Base-by-base conservation (phyloP, 331 rosid genomes). In the Acacia concinna region DNA sequence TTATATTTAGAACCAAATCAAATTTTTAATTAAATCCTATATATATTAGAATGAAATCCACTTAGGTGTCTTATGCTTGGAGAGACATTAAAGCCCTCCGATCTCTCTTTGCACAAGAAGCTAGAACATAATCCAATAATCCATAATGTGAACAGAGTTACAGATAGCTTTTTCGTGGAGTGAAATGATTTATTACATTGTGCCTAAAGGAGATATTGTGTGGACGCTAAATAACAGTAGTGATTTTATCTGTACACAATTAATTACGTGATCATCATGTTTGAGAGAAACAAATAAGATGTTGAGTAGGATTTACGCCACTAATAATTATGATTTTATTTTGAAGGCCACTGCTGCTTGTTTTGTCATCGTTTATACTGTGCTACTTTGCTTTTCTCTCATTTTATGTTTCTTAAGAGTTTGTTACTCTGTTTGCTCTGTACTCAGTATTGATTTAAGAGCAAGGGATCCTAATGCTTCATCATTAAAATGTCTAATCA, bases 261-360 rank as follows among this genome's bases (percentile, higher is more conserved):
- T 13, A 49, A 0, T 18, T 15, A 49, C 20, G 15, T 13, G 52
- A 15, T 46, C 41, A 46, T 46, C 52, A 3, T 46, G 52, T 15
- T 15, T 46, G 18, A n/a, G n/a, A 14, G 20, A 13, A 44, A 44
- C 54, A 15, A 2, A 47, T 15, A 15, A 17, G 9, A 49, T 4
- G 8, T 60, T 70, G 78, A 47, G 74, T 64, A 46, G 69, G 71
- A 76, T 38, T 60, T 63, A 76, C 41, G 70, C 74, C 30, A 63
- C 44, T 70, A 32, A 38, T 70, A 32, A 38, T 34, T 20, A 3
- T 18, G 47, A 66, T 66, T 38, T 20, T 79, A 35, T 68, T 57
- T 49, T 20, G 31, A 31, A 6, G 59, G 27, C 59, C n/a, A 49
- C 23, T 18, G 56, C 56, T 51, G 25, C 3, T 51, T n/a, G n/a